phyloP scores from a whole-genome alignment of 1,139 yeast species.

The Arxiozyma slooffiae region DNA sequence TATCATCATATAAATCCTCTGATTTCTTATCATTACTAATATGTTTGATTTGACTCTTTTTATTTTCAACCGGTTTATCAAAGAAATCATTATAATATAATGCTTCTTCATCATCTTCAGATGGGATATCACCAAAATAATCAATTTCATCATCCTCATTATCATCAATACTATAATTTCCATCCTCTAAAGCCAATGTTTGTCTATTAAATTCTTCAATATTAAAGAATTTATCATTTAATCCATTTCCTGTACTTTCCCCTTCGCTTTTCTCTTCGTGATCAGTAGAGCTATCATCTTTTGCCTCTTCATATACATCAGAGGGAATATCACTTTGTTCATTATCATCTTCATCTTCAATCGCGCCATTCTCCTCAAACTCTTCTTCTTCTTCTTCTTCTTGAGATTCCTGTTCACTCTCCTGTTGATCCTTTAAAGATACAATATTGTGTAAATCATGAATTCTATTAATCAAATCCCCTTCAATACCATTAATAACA shows the following conservation, averaged over 20 bases:
- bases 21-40: constrained; percentile 11
- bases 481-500: constrained; percentile 63
- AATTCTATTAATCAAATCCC: constrained; percentile 42
- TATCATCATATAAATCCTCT: constrained; percentile 28
- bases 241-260: constrained; percentile 33
- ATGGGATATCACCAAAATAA: constrained; percentile 50
- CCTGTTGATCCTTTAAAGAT: constrained; percentile 24
- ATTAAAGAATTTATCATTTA: constrained; percentile 78
- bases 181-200: constrained; percentile 60
- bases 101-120: constrained; percentile 58
- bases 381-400: constrained; percentile 24
- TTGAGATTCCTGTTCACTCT: constrained; percentile 22
- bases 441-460: constrained; percentile 34
- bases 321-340: constrained; percentile 6
- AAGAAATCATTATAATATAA: constrained; percentile 68
- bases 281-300: constrained; percentile 14
- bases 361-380: constrained; percentile 11
- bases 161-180: constrained; percentile 34
- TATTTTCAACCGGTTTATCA: constrained; percentile 38
- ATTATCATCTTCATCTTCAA: constrained; percentile 14
- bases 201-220: constrained; percentile 80
- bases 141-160: constrained; percentile 51
- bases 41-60: constrained; percentile 4
- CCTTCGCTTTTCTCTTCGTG: constrained; percentile 14
- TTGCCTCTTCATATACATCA: constrained; percentile 14